These are phyloP conservation scores for Tetrahymena elliotti DNA, from an alignment of 73 alveolate species.

Conservation along the genomic window DNA sequence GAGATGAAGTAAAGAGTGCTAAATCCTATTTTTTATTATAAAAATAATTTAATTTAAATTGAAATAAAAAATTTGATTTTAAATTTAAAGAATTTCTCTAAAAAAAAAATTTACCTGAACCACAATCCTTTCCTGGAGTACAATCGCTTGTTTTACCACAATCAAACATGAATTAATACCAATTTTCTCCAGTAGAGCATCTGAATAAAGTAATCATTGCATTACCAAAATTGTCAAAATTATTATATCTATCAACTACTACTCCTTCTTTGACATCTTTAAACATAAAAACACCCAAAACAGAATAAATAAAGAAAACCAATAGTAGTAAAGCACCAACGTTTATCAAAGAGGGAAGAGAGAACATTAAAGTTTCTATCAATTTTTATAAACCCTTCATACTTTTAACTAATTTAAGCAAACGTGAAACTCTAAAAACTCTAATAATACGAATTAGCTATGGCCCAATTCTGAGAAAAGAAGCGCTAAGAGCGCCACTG, in stretches of 20 bases:
- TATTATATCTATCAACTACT: conserved; percentile 51
- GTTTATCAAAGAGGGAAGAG: conserved; percentile 83
- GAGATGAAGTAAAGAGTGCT: conserved; percentile 44
- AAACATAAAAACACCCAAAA: conserved; percentile 82
- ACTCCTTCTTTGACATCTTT: conserved; percentile 48
- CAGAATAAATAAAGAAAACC: conserved; percentile 80
- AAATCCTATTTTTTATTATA: background rate
- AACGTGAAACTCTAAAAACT: conserved; percentile 80
- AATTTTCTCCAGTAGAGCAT: conserved; percentile 85
- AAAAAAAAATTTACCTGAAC: background rate
- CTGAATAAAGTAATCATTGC: conserved; percentile 68
- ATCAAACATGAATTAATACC: conserved; percentile 70
- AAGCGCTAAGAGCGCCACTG: conserved; percentile 55
- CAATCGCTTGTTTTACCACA: conserved; percentile 5
- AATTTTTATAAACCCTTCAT: conserved; percentile 71
- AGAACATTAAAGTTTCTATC: conserved; percentile 74
- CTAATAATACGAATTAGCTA: conserved; percentile 85
- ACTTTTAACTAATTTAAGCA: conserved; percentile 74
- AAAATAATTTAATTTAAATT: background rate
- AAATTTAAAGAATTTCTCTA: too few species aligned
- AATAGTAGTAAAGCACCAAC: conserved; percentile 78
- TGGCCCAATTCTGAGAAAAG: conserved; percentile 70
- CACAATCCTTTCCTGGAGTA: conserved; percentile 16
- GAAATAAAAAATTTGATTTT: too few species aligned
- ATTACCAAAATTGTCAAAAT: conserved; percentile 65